Evolutionary conservation across 345 rosid species (phyloP).

Genomic region (Linum usitatissimum): DNA sequence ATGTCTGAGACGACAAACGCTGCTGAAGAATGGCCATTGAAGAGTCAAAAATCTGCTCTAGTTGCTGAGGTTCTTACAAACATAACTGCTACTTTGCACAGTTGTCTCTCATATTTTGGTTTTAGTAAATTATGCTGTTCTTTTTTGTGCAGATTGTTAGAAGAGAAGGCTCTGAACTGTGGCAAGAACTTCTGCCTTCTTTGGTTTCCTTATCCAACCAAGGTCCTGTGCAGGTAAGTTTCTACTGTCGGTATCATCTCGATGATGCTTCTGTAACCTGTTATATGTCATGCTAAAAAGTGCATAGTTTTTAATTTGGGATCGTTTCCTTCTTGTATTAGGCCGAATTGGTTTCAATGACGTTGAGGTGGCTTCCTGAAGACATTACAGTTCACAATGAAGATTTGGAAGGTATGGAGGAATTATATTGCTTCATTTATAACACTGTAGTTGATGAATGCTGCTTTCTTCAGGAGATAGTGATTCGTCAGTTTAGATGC

Average conservation of each 20-base stretch:
- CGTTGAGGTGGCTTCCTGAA: conserved; percentile 96
- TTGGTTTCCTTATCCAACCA: conserved; percentile 54
- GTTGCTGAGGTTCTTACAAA: conserved; percentile 69
- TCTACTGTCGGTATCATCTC: conserved; percentile 5
- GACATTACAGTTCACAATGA: conserved; percentile 97
- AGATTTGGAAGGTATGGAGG: conserved; percentile 73
- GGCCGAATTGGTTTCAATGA: conserved; percentile 89
- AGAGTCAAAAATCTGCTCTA: conserved; percentile 90
- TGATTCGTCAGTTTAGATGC: background rate
- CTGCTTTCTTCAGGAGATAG: background rate
- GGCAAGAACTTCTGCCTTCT: conserved; percentile 82
- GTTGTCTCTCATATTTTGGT: conserved; percentile 3
- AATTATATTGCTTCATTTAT: background rate
- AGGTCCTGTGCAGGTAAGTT: conserved; percentile 67
- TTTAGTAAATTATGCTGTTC: background rate
- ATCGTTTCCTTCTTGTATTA: conserved; percentile 15
- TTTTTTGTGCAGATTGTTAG: conserved; percentile 55
- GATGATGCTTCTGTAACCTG: background rate
- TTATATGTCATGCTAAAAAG: conserved; percentile 5
- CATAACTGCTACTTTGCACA: conserved; percentile 5
- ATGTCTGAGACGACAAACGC: conserved; percentile 73
- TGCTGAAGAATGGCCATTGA: conserved; percentile 80
- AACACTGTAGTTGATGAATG: background rate
- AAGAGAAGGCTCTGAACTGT: conserved; percentile 70
- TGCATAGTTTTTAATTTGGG: conserved; percentile 10